A percentile compares a stretch with the other conserved stretches of the same genome.
Conservation (phyloP, 2,329 filamentous ascomycete genomes). For the Diaporthe caulivora region DNA sequence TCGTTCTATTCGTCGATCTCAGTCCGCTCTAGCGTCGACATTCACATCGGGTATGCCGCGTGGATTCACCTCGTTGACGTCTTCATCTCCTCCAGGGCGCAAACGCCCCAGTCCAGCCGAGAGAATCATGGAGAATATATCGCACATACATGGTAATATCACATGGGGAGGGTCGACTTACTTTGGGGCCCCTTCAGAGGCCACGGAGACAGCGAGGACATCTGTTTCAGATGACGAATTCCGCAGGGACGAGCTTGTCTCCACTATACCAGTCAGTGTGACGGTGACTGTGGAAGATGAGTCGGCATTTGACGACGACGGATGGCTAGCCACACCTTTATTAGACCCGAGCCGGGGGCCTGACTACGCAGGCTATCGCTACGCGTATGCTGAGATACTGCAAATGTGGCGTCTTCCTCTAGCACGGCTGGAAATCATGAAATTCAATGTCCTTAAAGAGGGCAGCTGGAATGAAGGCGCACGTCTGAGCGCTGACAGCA, state of each 20-base stretch:
- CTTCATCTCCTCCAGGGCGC: conserved; percentile 55
- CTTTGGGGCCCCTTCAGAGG: conserved; percentile 56
- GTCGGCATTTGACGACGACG: conserved; percentile 76
- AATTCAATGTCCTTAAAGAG: conserved; percentile 74
- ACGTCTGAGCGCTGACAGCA: conserved; percentile 45
- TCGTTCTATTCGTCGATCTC: conserved; percentile 64
- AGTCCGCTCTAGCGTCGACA: conserved; percentile 67
- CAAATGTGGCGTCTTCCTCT: conserved; percentile 75
- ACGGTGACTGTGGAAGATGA: conserved; percentile 71
- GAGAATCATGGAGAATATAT: conserved; percentile 67
- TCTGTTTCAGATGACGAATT: conserved; percentile 68
- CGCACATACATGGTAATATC: conserved; percentile 60
- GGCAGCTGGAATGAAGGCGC: conserved; percentile 45
- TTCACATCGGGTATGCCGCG: conserved; percentile 68
- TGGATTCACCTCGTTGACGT: conserved; percentile 54
- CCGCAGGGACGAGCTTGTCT: conserved; percentile 58
- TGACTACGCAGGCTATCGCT: conserved; percentile 71
- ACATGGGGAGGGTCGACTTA: conserved; percentile 63
- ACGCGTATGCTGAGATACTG: conserved; percentile 76
- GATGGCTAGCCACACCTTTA: conserved; percentile 71
- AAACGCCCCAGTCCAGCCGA: conserved; percentile 75
- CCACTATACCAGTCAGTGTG: conserved; percentile 64
- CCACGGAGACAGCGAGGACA: conserved; percentile 60
- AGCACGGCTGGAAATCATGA: conserved; percentile 74
- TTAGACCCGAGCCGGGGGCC: conserved; percentile 63